A percentile compares a stretch with the other conserved stretches of the same genome.
Conservation (phyloP, 805 yeast species). For the Blastobotrys mokoenaii region DNA sequence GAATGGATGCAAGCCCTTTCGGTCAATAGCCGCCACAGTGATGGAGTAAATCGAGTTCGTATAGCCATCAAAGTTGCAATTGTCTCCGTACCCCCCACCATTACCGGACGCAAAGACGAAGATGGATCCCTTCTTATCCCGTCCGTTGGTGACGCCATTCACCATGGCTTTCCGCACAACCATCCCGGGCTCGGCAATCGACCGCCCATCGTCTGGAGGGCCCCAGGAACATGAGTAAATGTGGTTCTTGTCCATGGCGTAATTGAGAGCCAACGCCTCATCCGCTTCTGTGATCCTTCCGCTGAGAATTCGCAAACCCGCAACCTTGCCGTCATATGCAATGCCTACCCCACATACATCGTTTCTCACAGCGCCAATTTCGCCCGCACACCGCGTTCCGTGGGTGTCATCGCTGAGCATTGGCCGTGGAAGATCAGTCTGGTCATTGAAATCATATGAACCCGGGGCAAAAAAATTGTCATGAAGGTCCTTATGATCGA, state of each 20-base stretch:
- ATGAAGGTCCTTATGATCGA: conserved; percentile 62
- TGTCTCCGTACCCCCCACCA: conserved; percentile 76
- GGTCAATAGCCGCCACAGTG: conserved; percentile 90
- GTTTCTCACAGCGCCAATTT: conserved; percentile 78
- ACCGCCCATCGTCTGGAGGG: conserved; percentile 84
- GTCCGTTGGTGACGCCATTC: conserved; percentile 78
- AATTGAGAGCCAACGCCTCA: conserved; percentile 82
- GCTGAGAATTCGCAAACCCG: conserved; percentile 84
- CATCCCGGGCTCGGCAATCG: conserved; percentile 77
- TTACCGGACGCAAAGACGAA: conserved; percentile 96
- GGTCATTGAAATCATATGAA: conserved; percentile 88
- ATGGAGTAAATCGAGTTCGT: conserved; percentile 92
- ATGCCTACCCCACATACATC: conserved; percentile 93
- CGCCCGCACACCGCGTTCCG: conserved; percentile 98
- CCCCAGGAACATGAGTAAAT: conserved; percentile 99
- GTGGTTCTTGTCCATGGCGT: conserved; percentile 75
- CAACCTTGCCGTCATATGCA: conserved; percentile 77
- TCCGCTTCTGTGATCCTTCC: conserved; percentile 75
- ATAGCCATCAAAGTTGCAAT: conserved; percentile 95
- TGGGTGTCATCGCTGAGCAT: conserved; percentile 75
- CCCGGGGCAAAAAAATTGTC: conserved; percentile 59
- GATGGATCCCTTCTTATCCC: conserved; percentile 71
- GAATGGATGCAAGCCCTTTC: conserved; percentile 75
- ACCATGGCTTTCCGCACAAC: conserved; percentile 74
- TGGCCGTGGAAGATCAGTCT: conserved; percentile 70